Percentiles rank a stretch among this genome's conserved stretches.
Conservation (phyloP, 768 basidiomycete species). For the Trametes elegans region DNA sequence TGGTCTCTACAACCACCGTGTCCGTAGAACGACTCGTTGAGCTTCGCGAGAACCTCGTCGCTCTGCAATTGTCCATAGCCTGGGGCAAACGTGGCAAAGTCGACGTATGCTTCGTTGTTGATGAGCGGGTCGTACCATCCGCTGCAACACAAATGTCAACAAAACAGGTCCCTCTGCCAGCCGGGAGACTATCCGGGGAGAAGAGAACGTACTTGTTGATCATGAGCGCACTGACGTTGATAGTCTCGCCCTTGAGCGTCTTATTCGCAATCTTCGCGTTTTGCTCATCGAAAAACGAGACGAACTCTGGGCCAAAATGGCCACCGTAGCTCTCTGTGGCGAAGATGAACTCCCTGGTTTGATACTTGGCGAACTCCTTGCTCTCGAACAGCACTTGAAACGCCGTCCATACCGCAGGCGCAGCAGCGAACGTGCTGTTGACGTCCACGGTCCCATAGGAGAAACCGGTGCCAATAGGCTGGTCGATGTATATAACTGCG, state of each 20-base stretch:
- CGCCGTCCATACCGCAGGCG: conserved; percentile 57
- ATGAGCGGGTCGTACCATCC: conserved; percentile 68
- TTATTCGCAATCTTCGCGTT: conserved; percentile 50
- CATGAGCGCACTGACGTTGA: conserved; percentile 60
- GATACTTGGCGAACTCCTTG: conserved; percentile 46
- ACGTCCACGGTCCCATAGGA: conserved; percentile 56
- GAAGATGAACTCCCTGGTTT: conserved; percentile 58
- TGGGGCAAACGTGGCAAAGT: conserved; percentile 60
- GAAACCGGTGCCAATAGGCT: conserved; percentile 66
- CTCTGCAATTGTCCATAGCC: conserved; percentile 64
- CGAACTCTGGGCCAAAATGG: conserved; percentile 64
- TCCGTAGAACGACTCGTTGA: conserved; percentile 47
- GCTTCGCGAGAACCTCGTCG: conserved; percentile 40
- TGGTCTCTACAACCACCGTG: conserved; percentile 52
- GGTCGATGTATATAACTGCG: conserved; percentile 70
- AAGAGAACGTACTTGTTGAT: conserved; percentile 37
- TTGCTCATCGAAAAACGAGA: conserved; percentile 63
- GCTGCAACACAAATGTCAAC: conserved; percentile 33
- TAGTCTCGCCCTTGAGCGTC: conserved; percentile 44
- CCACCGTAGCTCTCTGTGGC: conserved; percentile 70
- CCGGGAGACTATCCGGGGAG: not conserved
- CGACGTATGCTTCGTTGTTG: conserved; percentile 59
- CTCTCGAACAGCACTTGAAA: conserved; percentile 67
- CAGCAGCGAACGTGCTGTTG: conserved; percentile 55
- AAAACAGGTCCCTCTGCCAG: too few relatives aligned